A percentile compares a stretch with the other conserved stretches of the same genome.
Evolutionary conservation across 176 grass and related monocot genomes (phyloP).

Genomic region (Oryza rufipogon): DNA sequence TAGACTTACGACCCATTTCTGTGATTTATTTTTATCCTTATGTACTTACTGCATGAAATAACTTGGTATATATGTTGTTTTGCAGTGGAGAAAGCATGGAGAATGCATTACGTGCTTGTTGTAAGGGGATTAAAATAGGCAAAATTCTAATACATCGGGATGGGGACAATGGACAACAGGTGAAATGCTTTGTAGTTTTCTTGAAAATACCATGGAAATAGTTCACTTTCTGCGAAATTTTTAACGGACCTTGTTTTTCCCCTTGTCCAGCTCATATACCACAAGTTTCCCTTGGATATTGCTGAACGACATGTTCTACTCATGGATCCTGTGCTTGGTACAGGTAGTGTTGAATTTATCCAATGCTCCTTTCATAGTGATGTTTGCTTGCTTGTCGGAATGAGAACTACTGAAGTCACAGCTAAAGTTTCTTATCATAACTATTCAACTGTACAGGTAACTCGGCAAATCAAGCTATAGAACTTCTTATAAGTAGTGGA

Average conservation of each 20-base stretch:
- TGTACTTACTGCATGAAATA: constrained; percentile 1
- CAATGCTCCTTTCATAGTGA: neutral
- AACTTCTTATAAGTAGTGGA: constrained; percentile 74
- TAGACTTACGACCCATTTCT: neutral
- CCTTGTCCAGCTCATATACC: constrained; percentile 73
- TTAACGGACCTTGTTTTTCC: constrained; percentile 38
- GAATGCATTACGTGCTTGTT: constrained; percentile 81
- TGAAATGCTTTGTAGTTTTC: constrained; percentile 33
- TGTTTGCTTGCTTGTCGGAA: neutral
- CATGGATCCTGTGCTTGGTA: constrained; percentile 93
- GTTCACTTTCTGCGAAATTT: neutral
- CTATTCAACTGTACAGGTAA: constrained; percentile 56
- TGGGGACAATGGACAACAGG: constrained; percentile 85
- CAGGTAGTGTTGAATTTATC: constrained; percentile 51
- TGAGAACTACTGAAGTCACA: neutral
- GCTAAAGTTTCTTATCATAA: constrained; percentile 7
- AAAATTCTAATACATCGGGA: constrained; percentile 87
- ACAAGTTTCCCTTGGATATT: constrained; percentile 84
- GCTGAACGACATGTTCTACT: constrained; percentile 87
- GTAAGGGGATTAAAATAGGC: constrained; percentile 85
- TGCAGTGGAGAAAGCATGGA: constrained; percentile 91
- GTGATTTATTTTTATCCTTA: neutral
- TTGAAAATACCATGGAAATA: constrained; percentile 15
- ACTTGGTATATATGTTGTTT: constrained; percentile 33
- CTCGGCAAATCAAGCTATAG: constrained; percentile 84